Conservation (phyloP, 176 grass and related monocot genomes). For the Lolium perenne region DNA sequence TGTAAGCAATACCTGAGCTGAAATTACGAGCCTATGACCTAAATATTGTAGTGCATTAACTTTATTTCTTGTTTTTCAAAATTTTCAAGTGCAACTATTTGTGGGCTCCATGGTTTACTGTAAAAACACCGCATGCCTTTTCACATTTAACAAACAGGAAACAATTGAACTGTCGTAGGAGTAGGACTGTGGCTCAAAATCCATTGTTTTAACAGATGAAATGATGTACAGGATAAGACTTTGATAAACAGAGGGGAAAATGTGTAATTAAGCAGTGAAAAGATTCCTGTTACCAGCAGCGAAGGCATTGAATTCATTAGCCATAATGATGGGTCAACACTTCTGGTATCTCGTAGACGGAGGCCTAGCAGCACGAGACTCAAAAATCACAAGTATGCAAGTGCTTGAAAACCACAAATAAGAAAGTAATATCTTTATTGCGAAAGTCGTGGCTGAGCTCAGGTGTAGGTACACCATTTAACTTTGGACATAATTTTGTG, state of each 20-base stretch:
- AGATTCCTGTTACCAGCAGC: slow-evolving; percentile 65
- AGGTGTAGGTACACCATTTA: neutral
- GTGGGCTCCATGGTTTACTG: slow-evolving; percentile 14
- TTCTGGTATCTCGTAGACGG: slow-evolving; percentile 90
- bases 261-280: neutral
- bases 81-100: slow-evolving; percentile 26
- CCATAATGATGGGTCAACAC: slow-evolving; percentile 94
- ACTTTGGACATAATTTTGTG: neutral
- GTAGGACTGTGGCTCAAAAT: neutral
- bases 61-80: slow-evolving; percentile 6
- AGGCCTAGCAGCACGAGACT: slow-evolving; percentile 59
- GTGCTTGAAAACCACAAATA: slow-evolving; percentile 11
- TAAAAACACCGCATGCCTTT: slow-evolving; percentile 18
- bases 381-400: slow-evolving; percentile 3
- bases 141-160: neutral
- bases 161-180: neutral
- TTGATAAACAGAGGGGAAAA: neutral
- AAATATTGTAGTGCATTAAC: slow-evolving; percentile 1
- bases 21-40: neutral
- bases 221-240: slow-evolving; percentile 7
- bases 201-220: slow-evolving; percentile 7
- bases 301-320: slow-evolving; percentile 98
- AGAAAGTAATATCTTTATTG: neutral
- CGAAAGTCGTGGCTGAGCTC: neutral
- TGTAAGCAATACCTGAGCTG: neutral